A percentile compares a stretch with the other conserved stretches of the same genome.
Conservation (phyloP, 495 filamentous ascomycete species). For the Xylaria cubensis region DNA sequence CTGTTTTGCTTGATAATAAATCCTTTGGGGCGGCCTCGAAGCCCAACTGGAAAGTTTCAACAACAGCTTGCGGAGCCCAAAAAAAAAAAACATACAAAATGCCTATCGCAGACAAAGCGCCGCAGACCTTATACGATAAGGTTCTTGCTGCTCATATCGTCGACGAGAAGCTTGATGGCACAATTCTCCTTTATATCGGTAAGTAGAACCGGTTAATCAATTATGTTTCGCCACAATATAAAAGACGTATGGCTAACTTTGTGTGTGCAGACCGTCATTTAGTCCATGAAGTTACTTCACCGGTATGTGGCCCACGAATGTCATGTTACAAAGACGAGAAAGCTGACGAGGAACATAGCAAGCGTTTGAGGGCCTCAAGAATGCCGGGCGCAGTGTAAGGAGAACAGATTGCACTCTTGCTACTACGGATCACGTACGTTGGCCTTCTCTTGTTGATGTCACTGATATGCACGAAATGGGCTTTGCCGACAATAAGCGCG, state of each 20-base stretch:
- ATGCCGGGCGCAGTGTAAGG: slow-evolving; percentile 84
- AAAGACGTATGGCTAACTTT: slow-evolving; percentile 27
- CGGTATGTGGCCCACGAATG: slow-evolving; percentile 56
- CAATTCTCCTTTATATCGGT: slow-evolving; percentile 92
- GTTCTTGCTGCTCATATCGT: slow-evolving; percentile 93
- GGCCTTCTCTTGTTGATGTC: neutral
- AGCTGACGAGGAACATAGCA: slow-evolving; percentile 59
- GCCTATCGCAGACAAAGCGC: slow-evolving; percentile 77
- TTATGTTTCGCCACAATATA: neutral
- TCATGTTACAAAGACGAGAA: slow-evolving; percentile 13
- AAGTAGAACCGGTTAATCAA: slow-evolving; percentile 34
- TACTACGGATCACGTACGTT: slow-evolving; percentile 92
- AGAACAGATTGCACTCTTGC: slow-evolving; percentile 95
- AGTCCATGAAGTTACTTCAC: slow-evolving; percentile 97
- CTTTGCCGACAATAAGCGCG: slow-evolving; percentile 17
- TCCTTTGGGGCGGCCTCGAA: neutral
- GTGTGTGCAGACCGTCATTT: slow-evolving; percentile 77
- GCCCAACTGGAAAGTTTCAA: slow-evolving; percentile 1
- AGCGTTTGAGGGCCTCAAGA: slow-evolving; percentile 94
- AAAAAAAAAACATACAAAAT: slow-evolving; percentile 57
- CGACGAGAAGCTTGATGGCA: slow-evolving; percentile 91
- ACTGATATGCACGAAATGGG: slow-evolving; percentile 28
- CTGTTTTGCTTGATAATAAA: neutral
- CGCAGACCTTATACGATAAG: slow-evolving; percentile 96
- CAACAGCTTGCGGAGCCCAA: neutral